Base-by-base conservation (phyloP, 1,284 basidiomycete species). In the Exsudoporus floridanus region DNA sequence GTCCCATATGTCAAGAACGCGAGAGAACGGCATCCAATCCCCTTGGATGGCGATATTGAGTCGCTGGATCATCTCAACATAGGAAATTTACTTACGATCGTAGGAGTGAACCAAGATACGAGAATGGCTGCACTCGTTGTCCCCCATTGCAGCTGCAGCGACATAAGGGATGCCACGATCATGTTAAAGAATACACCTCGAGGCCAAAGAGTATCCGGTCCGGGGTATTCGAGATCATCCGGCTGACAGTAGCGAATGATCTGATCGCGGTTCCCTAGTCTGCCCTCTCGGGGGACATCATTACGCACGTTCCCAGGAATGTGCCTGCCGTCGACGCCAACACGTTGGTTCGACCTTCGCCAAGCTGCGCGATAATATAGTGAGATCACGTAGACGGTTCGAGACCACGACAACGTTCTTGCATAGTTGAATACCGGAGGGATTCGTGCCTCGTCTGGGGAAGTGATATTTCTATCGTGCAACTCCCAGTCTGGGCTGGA, bases 21-120 rank as follows among this genome's bases (percentile, higher is more conserved):
- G 1, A 68, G 65, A 5, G 73, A 74, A 38, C 74, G 71, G 51
- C 77, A 78, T 2, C 74, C 76, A 2, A 77, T 54, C 23, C 60
- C 56, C 64, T 66, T 7, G 12, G 7, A 36, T 14, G 21, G 49
- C 7, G 6, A 37, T 6, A 10, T 31, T 28, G 8, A 47, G 38
- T 49, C 30, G 47, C 18, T n/a, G 1, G 4, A 16, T 35, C 19
- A 30, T 23, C 28, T 19, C 18, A 10, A 8, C 4, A 5, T 14
- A 7, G 7, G 2, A 27, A 52, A 28, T 10, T n/a, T 14, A 46
- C 64, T 52, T n/a, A 66, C 67, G 5, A 49, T 23, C 0, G 76
- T 74, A 4, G 76, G 76, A 1, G 74, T 78, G 40, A 65, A 71
- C 60, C 61, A 74, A 8, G 64, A 59, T 1, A 64, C 61, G 5